phyloP scores from a whole-genome alignment of 371 early-diverging fungal genomes.

The Mucor saturninus region DNA sequence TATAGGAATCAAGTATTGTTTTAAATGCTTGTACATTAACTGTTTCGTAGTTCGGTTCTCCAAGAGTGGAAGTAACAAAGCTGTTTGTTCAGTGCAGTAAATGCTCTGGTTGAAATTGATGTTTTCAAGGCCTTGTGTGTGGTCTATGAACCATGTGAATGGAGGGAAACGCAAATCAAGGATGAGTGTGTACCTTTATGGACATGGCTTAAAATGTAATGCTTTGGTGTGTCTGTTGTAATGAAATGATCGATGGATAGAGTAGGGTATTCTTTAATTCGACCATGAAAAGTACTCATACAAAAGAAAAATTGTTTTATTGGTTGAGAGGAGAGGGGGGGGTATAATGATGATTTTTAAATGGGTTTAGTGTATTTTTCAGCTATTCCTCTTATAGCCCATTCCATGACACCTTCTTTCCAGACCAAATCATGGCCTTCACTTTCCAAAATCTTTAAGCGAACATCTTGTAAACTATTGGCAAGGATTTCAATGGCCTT shows the following conservation, averaged over 20 bases:
- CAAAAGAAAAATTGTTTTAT: neutral
- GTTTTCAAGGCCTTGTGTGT: constrained; percentile 34
- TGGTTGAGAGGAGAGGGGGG: neutral
- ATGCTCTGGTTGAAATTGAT: constrained; percentile 29
- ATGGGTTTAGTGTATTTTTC: constrained; percentile 16
- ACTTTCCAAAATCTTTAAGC: constrained; percentile 53
- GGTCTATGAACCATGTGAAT: constrained; percentile 29
- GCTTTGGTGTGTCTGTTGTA: constrained; percentile 25
- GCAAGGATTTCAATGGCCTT: constrained; percentile 48
- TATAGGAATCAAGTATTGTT: constrained; percentile 25
- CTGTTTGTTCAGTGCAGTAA: constrained; percentile 45
- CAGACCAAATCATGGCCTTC: constrained; percentile 59
- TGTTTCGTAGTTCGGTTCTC: constrained; percentile 6
- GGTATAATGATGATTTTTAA: neutral
- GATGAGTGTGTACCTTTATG: constrained; percentile 31
- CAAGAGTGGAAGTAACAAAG: constrained; percentile 35
- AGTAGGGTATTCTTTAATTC: constrained; percentile 49
- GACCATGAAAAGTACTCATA: constrained; percentile 53
- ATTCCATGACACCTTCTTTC: constrained; percentile 62
- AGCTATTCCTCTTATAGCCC: constrained; percentile 51
- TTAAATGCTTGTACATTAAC: constrained; percentile 26
- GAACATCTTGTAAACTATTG: constrained; percentile 42
- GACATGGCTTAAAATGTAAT: constrained; percentile 48
- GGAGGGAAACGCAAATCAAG: neutral
- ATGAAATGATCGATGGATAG: constrained; percentile 48